These are phyloP conservation scores for Nyssa sinensis DNA, from an alignment of 148 eudicot species.

Conservation along the genomic window DNA sequence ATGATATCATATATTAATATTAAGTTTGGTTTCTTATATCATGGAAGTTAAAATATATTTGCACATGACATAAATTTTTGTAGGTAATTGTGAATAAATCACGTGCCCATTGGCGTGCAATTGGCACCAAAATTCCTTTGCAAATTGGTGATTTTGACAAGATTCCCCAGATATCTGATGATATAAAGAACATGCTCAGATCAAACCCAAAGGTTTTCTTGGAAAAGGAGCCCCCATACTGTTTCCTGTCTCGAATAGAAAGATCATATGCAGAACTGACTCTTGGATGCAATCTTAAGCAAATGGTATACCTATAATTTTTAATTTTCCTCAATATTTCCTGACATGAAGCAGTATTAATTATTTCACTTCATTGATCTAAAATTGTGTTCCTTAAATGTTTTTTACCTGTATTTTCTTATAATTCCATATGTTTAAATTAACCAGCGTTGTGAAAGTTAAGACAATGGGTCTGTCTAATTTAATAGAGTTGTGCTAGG, in stretches of 20 bases:
- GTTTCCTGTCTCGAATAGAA: conserved; percentile 76
- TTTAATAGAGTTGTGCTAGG: not conserved
- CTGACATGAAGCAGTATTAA: not conserved
- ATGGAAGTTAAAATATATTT: not conserved
- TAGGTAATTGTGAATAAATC: conserved; percentile 96
- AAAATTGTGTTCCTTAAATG: not conserved
- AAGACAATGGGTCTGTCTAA: not conserved
- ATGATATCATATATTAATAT: not conserved
- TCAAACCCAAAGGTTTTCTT: conserved; percentile 76
- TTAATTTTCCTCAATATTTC: conserved; percentile 9
- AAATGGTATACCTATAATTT: conserved; percentile 65
- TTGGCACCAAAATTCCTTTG: conserved; percentile 66
- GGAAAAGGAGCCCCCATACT: conserved; percentile 82
- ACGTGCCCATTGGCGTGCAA: conserved; percentile 78
- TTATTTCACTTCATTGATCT: not conserved
- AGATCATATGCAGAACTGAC: conserved; percentile 77
- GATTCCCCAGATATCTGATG: conserved; percentile 70
- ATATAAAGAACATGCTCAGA: conserved; percentile 69
- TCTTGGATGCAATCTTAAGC: conserved; percentile 87
- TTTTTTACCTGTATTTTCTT: not conserved
- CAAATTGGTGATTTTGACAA: conserved; percentile 57
- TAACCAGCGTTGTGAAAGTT: too few relatives aligned
- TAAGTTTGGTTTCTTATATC: not conserved
- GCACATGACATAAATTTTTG: conserved; percentile 3
- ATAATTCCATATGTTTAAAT: not conserved